A percentile compares a stretch with the other conserved stretches of the same genome.
Conservation (phyloP, 768 basidiomycete species). For the Cystofilobasidium capitatum region DNA sequence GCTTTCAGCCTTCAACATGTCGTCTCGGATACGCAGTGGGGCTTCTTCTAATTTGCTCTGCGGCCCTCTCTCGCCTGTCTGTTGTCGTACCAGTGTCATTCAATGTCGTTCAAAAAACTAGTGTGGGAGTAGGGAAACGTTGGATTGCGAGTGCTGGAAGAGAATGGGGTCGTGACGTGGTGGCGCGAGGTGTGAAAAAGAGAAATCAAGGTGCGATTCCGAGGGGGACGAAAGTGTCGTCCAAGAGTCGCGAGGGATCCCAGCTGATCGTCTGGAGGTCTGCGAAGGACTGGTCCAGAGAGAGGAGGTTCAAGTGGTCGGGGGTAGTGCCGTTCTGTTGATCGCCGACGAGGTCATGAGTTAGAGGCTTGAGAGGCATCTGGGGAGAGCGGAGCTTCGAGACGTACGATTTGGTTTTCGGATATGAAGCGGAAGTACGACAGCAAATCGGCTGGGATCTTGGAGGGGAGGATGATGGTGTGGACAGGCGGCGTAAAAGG, state of each 20-base stretch:
- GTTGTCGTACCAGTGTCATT: no score
- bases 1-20: neutral
- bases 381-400: no score
- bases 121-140: no score
- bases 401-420: neutral
- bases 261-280: neutral
- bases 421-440: slow-evolving; percentile 5
- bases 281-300: neutral
- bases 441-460: neutral
- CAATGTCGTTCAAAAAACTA: no score
- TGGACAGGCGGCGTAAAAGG: slow-evolving; percentile 11
- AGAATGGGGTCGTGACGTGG: no score
- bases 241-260: neutral
- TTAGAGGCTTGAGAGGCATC: neutral
- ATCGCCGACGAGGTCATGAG: neutral
- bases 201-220: slow-evolving; percentile 6
- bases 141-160: no score
- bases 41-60: no score
- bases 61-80: no score
- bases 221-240: slow-evolving; percentile 3
- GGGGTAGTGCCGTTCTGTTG: neutral
- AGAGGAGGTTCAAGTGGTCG: slow-evolving; percentile 6
- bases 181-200: no score
- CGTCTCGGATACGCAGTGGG: neutral
- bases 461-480: slow-evolving; percentile 5